Percentiles rank a stretch among this genome's conserved stretches.
These are phyloP conservation scores for Xenoacremonium recifei DNA, from an alignment of 2,329 filamentous ascomycete genomes.

Conservation along the genomic window DNA sequence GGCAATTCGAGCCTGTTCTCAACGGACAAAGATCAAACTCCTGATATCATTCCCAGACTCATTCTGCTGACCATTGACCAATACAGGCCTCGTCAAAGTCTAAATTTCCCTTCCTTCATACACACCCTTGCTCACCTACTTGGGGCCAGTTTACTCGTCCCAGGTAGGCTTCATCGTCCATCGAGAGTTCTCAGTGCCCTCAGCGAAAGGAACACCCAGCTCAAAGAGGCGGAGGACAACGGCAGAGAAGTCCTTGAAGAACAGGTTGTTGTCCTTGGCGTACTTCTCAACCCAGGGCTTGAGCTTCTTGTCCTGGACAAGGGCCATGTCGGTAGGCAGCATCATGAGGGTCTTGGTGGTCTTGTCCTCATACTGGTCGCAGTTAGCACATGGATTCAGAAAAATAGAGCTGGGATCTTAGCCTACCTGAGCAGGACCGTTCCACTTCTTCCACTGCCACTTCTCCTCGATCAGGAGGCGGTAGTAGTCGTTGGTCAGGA, in stretches of 20 bases:
- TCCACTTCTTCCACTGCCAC: slow-evolving; percentile 90
- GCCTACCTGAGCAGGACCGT: slow-evolving; percentile 72
- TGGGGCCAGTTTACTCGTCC: slow-evolving; percentile 26
- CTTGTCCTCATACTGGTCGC: slow-evolving; percentile 75
- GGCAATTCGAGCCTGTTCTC: slow-evolving; percentile 11
- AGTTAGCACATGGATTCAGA: slow-evolving; percentile 12
- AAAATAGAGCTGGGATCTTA: background rate
- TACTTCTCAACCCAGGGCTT: slow-evolving; percentile 79
- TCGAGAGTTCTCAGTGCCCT: slow-evolving; percentile 53
- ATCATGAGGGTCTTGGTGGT: slow-evolving; percentile 91
- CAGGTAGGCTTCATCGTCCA: slow-evolving; percentile 63
- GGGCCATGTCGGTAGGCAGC: slow-evolving; percentile 86
- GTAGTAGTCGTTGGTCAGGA: slow-evolving; percentile 95
- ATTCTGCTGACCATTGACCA: slow-evolving; percentile 20
- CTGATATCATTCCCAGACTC: slow-evolving; percentile 23
- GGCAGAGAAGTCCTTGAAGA: slow-evolving; percentile 89
- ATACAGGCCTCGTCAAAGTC: slow-evolving; percentile 15
- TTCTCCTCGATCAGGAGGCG: slow-evolving; percentile 85
- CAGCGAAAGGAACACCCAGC: slow-evolving; percentile 85
- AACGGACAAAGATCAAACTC: slow-evolving; percentile 26
- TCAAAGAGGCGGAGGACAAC: slow-evolving; percentile 84
- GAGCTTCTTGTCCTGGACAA: slow-evolving; percentile 88
- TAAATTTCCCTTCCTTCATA: slow-evolving; percentile 4
- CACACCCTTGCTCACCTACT: background rate
- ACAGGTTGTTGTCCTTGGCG: slow-evolving; percentile 83